phyloP scores from a whole-genome alignment of 805 yeast species.

The Starmerella apicola region DNA sequence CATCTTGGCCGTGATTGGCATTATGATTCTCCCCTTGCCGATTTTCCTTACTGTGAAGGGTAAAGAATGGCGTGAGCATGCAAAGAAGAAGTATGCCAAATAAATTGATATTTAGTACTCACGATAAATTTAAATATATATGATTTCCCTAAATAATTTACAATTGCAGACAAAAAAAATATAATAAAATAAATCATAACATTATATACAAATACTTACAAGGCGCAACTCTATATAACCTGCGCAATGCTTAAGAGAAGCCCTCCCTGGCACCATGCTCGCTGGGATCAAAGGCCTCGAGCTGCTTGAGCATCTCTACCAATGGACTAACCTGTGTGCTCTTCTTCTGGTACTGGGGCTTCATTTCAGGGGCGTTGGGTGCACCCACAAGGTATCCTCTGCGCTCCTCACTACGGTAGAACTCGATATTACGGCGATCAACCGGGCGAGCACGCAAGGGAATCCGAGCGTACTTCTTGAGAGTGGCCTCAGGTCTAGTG shows the following conservation, averaged over 20 bases:
- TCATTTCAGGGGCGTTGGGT: slow-evolving; percentile 35
- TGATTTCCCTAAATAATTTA: no score
- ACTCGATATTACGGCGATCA: slow-evolving; percentile 64
- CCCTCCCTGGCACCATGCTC: slow-evolving; percentile 13
- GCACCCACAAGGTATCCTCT: slow-evolving; percentile 71
- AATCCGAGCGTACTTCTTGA: slow-evolving; percentile 58
- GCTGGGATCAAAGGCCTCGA: slow-evolving; percentile 16
- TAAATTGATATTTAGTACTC: no score
- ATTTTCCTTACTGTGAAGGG: slow-evolving; percentile 22
- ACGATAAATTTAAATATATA: no score
- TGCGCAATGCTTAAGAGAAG: slow-evolving; percentile 9
- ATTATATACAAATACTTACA: no score
- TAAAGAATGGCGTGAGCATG: slow-evolving; percentile 6
- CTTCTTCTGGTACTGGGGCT: slow-evolving; percentile 14
- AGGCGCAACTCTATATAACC: no score
- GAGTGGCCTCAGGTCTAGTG: slow-evolving; percentile 57
- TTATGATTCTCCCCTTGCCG: slow-evolving; percentile 38
- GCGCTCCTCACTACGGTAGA: slow-evolving; percentile 55
- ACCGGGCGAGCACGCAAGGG: slow-evolving; percentile 83
- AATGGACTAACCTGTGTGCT: slow-evolving; percentile 17
- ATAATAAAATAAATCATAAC: no score
- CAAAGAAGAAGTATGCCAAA: slow-evolving; percentile 15
- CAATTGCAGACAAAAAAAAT: no score
- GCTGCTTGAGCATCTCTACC: slow-evolving; percentile 16
- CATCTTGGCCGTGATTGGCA: slow-evolving; percentile 33